Evolutionary conservation across 331 rosid genomes (phyloP), one percentile per base, ranked within the genome.

Genomic region (Erythrophleum ivorense): DNA sequence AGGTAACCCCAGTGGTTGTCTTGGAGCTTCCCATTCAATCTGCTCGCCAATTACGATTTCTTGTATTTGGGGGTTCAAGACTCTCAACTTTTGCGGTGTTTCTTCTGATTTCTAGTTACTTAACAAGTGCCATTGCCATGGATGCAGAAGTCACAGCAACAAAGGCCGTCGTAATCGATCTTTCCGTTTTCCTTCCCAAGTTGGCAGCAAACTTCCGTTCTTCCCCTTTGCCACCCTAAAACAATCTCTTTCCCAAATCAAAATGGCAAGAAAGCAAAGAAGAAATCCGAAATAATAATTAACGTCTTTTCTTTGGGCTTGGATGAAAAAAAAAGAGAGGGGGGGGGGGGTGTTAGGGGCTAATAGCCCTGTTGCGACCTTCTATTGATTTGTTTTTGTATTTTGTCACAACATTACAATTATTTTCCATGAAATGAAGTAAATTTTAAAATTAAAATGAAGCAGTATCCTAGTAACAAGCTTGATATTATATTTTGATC

Each of bases 1-100:
- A 81, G 34, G 82, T 41, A 29, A 19, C 83, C n/a, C 55, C 86
- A 48, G 76, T 29, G 9, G 31, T 75, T 70, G 86, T 79, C 49
- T 86, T 83, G 24, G 92, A 83, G 88, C 49, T 84, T 55, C 82
- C 90, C 98, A 91, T 91, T 79, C 50, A 29, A 59, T 14, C 55
- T 0, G 49, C 19, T 45, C 48, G 24, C 9, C 16, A 1, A 40
- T 38, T 53, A 7, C 57, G 67, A 19, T 54, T 34, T 58, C 48
- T 45, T 38, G 50, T 36, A 0, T 48, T 40, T 57, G 46, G 79
- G 43, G 54, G 38, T 2, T 46, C 19, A 24, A 19, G 53, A 19
- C 53, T 55, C 9, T 21, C 77, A 73, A 34, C 12, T 40, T 55
- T 74, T 15, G 38, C 63, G 19, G 64, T 13, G 45, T 21, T 74